These are phyloP conservation scores for Durio zibethinus DNA, from an alignment of 345 rosid species.

Conservation along the genomic window DNA sequence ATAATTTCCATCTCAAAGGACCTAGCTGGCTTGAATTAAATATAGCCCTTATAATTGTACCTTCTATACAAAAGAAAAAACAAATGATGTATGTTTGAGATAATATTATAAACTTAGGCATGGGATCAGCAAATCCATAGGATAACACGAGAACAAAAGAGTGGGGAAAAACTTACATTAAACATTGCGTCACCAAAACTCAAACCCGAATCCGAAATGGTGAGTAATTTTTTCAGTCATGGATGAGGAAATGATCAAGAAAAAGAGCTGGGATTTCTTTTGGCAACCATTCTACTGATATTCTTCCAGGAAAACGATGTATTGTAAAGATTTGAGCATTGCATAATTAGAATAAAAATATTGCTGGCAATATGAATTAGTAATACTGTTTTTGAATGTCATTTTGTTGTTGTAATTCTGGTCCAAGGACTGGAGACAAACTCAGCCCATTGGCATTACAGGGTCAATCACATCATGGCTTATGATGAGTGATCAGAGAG, in stretches of 20 bases:
- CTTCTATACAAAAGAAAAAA: background rate
- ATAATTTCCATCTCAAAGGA: conserved; percentile 2
- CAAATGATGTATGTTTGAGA: background rate
- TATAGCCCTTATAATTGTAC: background rate
- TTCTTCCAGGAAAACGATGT: background rate
- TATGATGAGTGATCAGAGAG: conserved; percentile 4
- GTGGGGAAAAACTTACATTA: background rate
- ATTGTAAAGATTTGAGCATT: background rate
- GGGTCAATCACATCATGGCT: background rate
- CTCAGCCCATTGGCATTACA: background rate
- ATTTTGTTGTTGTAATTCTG: background rate
- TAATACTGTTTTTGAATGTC: background rate
- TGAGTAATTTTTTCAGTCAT: background rate
- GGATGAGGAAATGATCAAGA: background rate
- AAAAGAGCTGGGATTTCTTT: background rate
- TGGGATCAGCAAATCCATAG: background rate
- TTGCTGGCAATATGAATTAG: background rate
- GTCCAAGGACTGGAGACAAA: conserved; percentile 16
- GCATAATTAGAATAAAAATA: background rate
- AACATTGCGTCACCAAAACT: background rate
- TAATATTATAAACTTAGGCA: background rate
- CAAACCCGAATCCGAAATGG: background rate
- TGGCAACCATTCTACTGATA: background rate
- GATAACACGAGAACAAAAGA: background rate
- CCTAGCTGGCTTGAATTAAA: background rate